Evolutionary conservation across 257 asterid species (phyloP), one percentile per base, ranked within the genome.

Genomic region (Agastache rugosa): DNA sequence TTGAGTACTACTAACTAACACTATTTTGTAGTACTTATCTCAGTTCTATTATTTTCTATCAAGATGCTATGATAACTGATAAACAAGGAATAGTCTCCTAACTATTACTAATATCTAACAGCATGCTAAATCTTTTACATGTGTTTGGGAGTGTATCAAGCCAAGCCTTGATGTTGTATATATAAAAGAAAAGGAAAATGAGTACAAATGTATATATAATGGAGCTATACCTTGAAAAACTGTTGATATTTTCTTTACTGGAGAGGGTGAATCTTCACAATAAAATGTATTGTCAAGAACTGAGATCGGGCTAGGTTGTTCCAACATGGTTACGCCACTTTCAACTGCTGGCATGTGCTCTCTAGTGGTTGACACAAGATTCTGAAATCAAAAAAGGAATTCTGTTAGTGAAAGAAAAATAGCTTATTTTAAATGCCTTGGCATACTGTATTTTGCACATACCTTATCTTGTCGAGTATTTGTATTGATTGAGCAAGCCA

Each of bases 241-340:
- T 63, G 84, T 86, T 50, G 93, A 79, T 80, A 72, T 86, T 81
- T 84, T 92, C 89, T 87, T 90, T 73, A 95, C 87, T 35, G 97
- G 99, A 74, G 99, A 92, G 56, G 94, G 96, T 80, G 93, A 82
- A 71, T 89, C 99, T 81, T 95, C 98, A 53, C 82, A 55, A 63
- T 84, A 89, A 79, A 92, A 89, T 79, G 90, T 31, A 66, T 87
- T 79, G 61, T 92, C 96, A 63, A 95, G 97, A 73, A 95, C 98
- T 47, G 99, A 92, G 75, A 90, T 88, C 9, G 99, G 99, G 76
- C 99, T 92, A 48, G 99, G 99, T 72, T 89, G 98, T 82, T 95
- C 99, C 51, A 73, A 68, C 77, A 83, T 82, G 81, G 79, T 47
- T 74, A 79, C 81, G 31, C 74, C 80, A 41, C 77, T 81, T 75